Evolutionary conservation across 192 early-diverging fungal species (phyloP).

Genomic region (Umbelopsis sp.): DNA sequence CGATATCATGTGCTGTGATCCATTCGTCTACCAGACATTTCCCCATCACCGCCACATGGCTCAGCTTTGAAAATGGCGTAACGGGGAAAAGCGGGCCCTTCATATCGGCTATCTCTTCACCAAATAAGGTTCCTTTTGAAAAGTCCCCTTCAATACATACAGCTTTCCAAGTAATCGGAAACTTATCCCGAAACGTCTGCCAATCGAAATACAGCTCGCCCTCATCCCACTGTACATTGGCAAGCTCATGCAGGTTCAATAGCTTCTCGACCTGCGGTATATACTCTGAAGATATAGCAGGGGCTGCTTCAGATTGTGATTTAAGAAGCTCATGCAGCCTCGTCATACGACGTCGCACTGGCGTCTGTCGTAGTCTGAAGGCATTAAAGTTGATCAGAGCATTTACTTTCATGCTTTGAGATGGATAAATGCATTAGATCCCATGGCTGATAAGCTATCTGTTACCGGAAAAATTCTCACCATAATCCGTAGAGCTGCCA

Average conservation of each 20-base stretch:
- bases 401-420: conserved; percentile 7
- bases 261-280: conserved; percentile 6
- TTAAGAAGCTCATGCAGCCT: conserved; percentile 1
- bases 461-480: background rate
- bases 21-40: conserved; percentile 14
- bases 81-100: conserved; percentile 4
- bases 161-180: conserved; percentile 12
- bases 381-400: conserved; percentile 19
- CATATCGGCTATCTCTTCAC: conserved; percentile 9
- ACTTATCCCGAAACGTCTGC: conserved; percentile 7
- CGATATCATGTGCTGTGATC: conserved; percentile 14
- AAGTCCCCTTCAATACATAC: conserved; percentile 19
- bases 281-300: conserved; percentile 9
- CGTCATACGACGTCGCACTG: conserved; percentile 13
- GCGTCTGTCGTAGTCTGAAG: conserved; percentile 6
- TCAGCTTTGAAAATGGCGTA: conserved; percentile 9
- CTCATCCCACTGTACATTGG: conserved; percentile 15
- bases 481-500: conserved; percentile 10
- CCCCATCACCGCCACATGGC: conserved; percentile 16
- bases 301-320: background rate
- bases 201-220: conserved; percentile 13
- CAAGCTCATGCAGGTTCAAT: conserved; percentile 10
- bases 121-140: conserved; percentile 3
- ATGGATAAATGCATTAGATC: background rate
- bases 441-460: too few relatives aligned